Conservation (phyloP, 2,329 filamentous ascomycete genomes). For the Pseudophaeomoniella oleicola region DNA sequence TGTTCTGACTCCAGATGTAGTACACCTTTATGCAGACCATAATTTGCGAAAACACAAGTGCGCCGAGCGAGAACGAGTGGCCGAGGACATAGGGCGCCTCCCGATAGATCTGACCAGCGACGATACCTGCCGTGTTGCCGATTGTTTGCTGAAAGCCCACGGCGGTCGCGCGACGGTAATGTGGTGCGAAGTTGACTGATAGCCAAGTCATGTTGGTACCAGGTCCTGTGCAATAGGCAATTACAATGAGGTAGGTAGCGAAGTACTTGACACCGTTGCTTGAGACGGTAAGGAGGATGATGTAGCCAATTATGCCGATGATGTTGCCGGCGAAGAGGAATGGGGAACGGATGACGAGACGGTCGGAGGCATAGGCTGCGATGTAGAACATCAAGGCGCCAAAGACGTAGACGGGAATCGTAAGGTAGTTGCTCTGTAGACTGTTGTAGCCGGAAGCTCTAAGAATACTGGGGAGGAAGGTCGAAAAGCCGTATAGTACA, state of each 20-base stretch:
- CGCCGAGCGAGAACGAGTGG: slow-evolving; percentile 22
- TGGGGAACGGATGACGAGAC: slow-evolving; percentile 18
- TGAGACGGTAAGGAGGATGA: slow-evolving; percentile 32
- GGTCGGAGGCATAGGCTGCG: slow-evolving; percentile 33
- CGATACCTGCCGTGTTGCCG: slow-evolving; percentile 21
- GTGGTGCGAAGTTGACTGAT: slow-evolving; percentile 32
- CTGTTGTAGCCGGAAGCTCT: slow-evolving; percentile 35
- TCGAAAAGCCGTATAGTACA: slow-evolving; percentile 42
- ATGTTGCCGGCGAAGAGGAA: slow-evolving; percentile 23
- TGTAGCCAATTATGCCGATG: slow-evolving; percentile 34
- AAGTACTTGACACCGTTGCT: slow-evolving; percentile 36
- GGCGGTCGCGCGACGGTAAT: slow-evolving; percentile 34
- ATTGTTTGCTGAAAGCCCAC: slow-evolving; percentile 34
- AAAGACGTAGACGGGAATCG: slow-evolving; percentile 41
- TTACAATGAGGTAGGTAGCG: slow-evolving; percentile 32
- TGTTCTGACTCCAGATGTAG: slow-evolving; percentile 29
- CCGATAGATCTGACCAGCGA: slow-evolving; percentile 13
- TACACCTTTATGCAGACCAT: slow-evolving; percentile 25
- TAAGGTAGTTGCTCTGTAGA: slow-evolving; percentile 38
- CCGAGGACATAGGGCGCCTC: slow-evolving; percentile 20
- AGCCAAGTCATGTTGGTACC: slow-evolving; percentile 35
- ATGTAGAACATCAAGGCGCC: slow-evolving; percentile 31
- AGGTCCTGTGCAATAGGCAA: slow-evolving; percentile 32
- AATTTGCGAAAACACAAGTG: slow-evolving; percentile 19
- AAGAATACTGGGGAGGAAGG: slow-evolving; percentile 43